These are phyloP conservation scores for Paramecium tetraurelia DNA, from an alignment of 73 alveolate genomes.

Conservation along the genomic window DNA sequence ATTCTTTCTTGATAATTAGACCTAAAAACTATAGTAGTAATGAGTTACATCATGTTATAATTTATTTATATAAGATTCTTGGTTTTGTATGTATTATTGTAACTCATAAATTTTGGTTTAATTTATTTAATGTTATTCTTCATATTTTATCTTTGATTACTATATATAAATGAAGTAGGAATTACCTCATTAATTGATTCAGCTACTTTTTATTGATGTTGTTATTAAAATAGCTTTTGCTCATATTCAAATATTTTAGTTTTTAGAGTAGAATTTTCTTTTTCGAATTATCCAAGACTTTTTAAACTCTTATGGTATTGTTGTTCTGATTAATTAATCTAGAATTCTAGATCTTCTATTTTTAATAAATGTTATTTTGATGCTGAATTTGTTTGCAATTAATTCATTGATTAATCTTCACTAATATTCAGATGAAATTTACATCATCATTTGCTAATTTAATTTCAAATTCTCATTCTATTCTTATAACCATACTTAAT, in stretches of 20 bases:
- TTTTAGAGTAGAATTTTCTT: constrained; percentile 10
- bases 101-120: not conserved
- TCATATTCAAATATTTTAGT: constrained; percentile 9
- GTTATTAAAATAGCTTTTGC: not conserved
- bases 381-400: not conserved
- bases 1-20: constrained; percentile 34
- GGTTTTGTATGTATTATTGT: not conserved
- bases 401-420: not conserved
- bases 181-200: not conserved
- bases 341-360: not conserved
- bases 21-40: not conserved
- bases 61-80: not conserved
- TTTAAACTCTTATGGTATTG: constrained; percentile 5
- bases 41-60: not conserved
- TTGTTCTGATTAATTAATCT: not conserved
- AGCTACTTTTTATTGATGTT: not conserved
- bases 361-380: not conserved
- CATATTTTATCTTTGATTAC: not conserved
- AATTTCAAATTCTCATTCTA: constrained; percentile 17
- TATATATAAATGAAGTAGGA: not conserved
- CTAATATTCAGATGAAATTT: constrained; percentile 23
- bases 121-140: not conserved
- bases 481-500: constrained; percentile 1
- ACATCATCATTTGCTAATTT: constrained; percentile 22
- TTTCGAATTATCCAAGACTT: not conserved